Evolutionary conservation across 495 filamentous ascomycete species (phyloP), one percentile per base, ranked within the genome.

Genomic region (Daldinia grandis): DNA sequence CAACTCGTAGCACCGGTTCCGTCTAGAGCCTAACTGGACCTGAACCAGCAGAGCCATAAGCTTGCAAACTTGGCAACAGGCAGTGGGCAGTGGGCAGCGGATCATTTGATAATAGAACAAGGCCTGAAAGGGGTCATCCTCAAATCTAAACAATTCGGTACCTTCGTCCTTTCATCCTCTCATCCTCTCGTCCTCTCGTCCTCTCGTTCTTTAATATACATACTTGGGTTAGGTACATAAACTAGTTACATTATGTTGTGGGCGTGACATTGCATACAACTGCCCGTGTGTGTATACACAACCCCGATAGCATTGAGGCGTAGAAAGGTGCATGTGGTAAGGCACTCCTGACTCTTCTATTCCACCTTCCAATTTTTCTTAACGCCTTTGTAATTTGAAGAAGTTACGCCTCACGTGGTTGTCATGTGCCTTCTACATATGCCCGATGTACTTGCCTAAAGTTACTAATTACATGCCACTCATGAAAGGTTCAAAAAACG

Each of bases 31-130:
- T 66, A 71, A 66, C 62, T 61, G 35, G 33, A 40, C 50, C 28
- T 33, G 35, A 60, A 63, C 49, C 49, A 53, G 25, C 25, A 51
- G 61, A 47, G 31, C 56, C 38, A 54, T 15, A 9, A 50, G 58
- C 54, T 54, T 59, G 33, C 61, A 64, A 68, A 68, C 69, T 72
- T 72, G 69, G 69, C 69, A 68, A 47, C 42, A 14, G 35, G 35
- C 8, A 38, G 30, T 7, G 38, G 64, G 24, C 19, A 49, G 15
- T 54, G 30, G 64, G 24, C 31, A 53, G 55, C 47, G 60, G 59
- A 72, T 72, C 64, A 68, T 72, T 72, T 72, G 69, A 61, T 60
- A 72, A 68, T 64, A 38, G 55, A 64, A 64, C 49, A 53, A 64
- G 64, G 51, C 69, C 60, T 62, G 50, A 42, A 54, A 61, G 51